phyloP scores from a whole-genome alignment of 495 filamentous ascomycete genomes.

The Xylaria palmicola region DNA sequence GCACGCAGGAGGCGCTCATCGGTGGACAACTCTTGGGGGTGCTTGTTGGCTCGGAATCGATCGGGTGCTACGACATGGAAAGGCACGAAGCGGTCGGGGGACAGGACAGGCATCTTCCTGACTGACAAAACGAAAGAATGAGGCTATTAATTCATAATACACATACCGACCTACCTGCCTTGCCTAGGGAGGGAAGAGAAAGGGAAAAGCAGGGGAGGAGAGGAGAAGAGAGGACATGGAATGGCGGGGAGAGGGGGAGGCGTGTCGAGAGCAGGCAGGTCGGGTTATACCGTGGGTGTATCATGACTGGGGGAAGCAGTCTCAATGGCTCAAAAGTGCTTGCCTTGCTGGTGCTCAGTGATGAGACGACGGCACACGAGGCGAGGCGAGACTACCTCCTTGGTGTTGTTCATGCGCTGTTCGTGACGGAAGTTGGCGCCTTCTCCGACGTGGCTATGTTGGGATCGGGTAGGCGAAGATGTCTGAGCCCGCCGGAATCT shows the following conservation, averaged over 20 bases:
- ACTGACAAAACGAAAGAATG: constrained; percentile 30
- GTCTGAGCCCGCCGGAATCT: too few relatives aligned
- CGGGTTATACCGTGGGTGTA: background rate
- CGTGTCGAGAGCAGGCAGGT: background rate
- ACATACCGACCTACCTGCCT: constrained; percentile 3
- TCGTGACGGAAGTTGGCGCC: background rate
- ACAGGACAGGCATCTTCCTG: constrained; percentile 32
- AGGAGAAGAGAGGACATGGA: constrained; percentile 3
- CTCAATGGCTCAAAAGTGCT: background rate
- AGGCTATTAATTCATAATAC: constrained; percentile 26
- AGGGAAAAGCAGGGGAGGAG: background rate
- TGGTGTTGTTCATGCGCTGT: too few relatives aligned
- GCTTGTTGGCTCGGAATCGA: constrained; percentile 65
- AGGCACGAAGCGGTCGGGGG: constrained; percentile 71
- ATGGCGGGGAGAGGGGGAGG: constrained; percentile 5
- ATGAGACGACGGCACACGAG: background rate
- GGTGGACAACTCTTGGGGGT: constrained; percentile 55
- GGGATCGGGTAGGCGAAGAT: background rate
- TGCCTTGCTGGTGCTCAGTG: background rate
- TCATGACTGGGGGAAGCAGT: background rate
- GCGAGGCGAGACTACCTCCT: background rate
- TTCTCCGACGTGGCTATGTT: background rate
- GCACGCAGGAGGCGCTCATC: constrained; percentile 62
- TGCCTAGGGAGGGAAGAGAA: constrained; percentile 20
- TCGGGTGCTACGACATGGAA: constrained; percentile 48